Base-by-base conservation (phyloP, 148 eudicot genomes). In the Rhododendron henanense region DNA sequence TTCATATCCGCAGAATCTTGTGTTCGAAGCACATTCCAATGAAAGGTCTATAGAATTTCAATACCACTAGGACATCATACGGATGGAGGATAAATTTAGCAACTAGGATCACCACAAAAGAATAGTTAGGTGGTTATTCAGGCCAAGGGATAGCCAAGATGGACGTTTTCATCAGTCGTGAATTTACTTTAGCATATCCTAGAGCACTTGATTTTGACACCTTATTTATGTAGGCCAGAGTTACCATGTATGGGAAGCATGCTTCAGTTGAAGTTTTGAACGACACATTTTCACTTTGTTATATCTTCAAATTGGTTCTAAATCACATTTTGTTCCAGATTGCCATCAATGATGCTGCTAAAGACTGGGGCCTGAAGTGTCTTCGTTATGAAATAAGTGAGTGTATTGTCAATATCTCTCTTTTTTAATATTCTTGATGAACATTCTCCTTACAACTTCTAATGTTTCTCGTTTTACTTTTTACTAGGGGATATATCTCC, bases 371-470 rank as follows among this genome's bases (percentile, higher is more conserved):
- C 74, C 90, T 97, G 76, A 63, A 86, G 83, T 97, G 99, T 79
- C 96, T 94, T 84, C 96, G 98, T 74, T 97, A 97, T 91, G 99
- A 97, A 89, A 97, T 97, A 88, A 91, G 99, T 97, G 47, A 74
- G 94, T 84, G 8, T 19, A 21, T 85, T 83, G 18, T 45, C 48
- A 31, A 2, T 11, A 76, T 45, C 65, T 37, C 50, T 71, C 65
- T 28, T 78, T 85, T 55, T 45, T 3, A 33, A 45, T 65, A 57
- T 81, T 55, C n/a, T 83, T 82, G 31, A 73, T 25, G 10, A 21
- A 33, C 15, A 39, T 21, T 33, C 21, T 48, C 76, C 61, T 59
- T 44, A 14, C 28, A 16, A 65, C n/a, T 69, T 86, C 47, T 75
- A 31, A 41, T 19, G 18, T n/a, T 18, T 45, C 63, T 69, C 44